phyloP scores from a whole-genome alignment of 176 grass and related monocot genomes.

The Triticum dicoccoides region DNA sequence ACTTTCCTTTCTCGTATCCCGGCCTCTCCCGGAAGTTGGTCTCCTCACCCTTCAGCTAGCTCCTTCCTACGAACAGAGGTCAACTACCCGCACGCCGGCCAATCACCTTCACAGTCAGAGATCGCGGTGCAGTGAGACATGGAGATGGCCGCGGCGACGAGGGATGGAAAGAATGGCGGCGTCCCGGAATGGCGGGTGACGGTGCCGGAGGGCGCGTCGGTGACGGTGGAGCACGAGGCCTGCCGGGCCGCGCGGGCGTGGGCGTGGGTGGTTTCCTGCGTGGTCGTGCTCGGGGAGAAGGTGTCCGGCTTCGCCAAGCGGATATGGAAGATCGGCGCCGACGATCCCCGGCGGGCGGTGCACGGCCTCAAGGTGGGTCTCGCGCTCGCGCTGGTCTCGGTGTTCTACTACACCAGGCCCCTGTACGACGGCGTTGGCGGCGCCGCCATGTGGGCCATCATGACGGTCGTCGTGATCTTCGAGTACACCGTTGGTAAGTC shows the following conservation, averaged over 20 bases:
- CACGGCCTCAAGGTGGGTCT: constrained; percentile 66
- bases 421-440: constrained; percentile 65
- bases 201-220: constrained; percentile 49
- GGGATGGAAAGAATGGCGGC: neutral
- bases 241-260: constrained; percentile 1
- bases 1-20: neutral
- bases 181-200: constrained; percentile 51
- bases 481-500: constrained; percentile 74
- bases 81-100: neutral
- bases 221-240: constrained; percentile 39
- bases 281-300: neutral
- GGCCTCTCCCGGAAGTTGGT: too few species aligned
- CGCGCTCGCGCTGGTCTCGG: constrained; percentile 52
- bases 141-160: constrained; percentile 36
- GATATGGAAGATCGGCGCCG: constrained; percentile 46
- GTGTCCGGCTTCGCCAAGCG: constrained; percentile 17
- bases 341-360: constrained; percentile 60
- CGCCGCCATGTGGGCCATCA: constrained; percentile 68
- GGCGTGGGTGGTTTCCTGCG: constrained; percentile 18
- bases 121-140: neutral
- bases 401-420: constrained; percentile 69
- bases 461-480: constrained; percentile 69
- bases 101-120: neutral
- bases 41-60: neutral
- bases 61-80: neutral